Evolutionary conservation across 2,329 filamentous ascomycete species (phyloP), one percentile per base, ranked within the genome.

Genomic region (Zymoseptoria passerinii): DNA sequence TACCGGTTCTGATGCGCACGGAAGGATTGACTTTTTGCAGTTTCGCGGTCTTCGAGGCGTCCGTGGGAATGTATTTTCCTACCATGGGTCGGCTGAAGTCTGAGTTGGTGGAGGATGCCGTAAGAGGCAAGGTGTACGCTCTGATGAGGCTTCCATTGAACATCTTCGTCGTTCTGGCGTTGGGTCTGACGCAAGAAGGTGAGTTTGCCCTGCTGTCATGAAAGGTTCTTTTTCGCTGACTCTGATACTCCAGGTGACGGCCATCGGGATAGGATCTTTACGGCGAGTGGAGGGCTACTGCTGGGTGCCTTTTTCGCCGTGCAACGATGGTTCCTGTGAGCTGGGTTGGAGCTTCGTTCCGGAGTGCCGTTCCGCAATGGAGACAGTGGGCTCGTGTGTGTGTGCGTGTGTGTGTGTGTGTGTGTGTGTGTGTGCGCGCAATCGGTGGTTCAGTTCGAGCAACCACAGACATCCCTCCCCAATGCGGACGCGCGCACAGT

Each of bases 91-190:
- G 78, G 53, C 66, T 84, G 56, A 84, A 84, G 68, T 79, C 79
- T 6, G 71, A 74, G 44, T 70, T 82, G 4, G 75, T 84, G n/a
- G 77, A 81, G 1, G 81, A 85, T 66, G 75, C 75, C 1, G 73
- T 77, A 23, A 74, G 83, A 50, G 80, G 78, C 2, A 77, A 77
- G 50, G 75, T 84, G 16, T 85, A 85, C 67, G 79, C 80, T 16
- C 72, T 83, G 55, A 72, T 85, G 66, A 76, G 83, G 28, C 74
- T 85, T 13, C 83, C 83, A 9, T 70, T 86, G 61, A 85, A 85
- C 65, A 61, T 80, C 16, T 82, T 83, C 64, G 80, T 84, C 1
- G 77, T 83, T 8, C 71, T 77, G 5, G 77, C 79, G 10, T 66
- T 83, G 53, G 71, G 73, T 18, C 67, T 79, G 48, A 77, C 78